Evolutionary conservation across 352 stramenopile genomes (phyloP).

Genomic region (Pythium rishiriense): DNA sequence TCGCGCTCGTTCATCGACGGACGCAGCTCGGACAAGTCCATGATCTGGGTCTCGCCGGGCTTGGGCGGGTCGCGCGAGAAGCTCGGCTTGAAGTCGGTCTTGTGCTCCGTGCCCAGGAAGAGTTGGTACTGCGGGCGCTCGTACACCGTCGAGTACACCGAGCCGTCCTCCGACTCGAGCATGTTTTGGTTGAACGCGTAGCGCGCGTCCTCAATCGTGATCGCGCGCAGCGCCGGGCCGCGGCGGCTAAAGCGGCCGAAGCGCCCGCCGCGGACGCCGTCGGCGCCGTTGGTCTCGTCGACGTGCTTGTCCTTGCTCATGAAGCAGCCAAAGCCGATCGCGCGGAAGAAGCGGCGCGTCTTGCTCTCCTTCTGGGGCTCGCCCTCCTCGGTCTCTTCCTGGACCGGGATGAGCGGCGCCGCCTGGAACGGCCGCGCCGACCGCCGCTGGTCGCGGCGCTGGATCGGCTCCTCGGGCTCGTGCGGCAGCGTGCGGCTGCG

Average conservation of each 20-base stretch:
- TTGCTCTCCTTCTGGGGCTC: constrained; percentile 13
- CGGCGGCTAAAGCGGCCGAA: constrained; percentile 1
- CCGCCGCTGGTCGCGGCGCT: constrained; percentile 11
- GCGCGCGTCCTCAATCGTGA: constrained; percentile 31
- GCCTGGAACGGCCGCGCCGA: constrained; percentile 18
- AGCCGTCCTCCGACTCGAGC: constrained; percentile 30
- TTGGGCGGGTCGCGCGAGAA: constrained; percentile 34
- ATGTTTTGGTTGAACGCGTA: constrained; percentile 22
- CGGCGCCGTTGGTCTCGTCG: background rate
- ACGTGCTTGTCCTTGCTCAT: constrained; percentile 6
- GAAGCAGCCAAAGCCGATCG: constrained; percentile 24
- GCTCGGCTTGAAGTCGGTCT: constrained; percentile 51
- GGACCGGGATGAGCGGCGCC: constrained; percentile 17
- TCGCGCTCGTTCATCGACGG: constrained; percentile 49
- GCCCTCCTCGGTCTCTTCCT: constrained; percentile 17
- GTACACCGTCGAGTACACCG: constrained; percentile 53
- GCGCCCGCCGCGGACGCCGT: background rate
- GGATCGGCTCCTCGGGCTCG: background rate
- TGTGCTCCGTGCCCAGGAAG: constrained; percentile 57
- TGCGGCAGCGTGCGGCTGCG: constrained; percentile 13
- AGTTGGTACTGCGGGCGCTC: constrained; percentile 57
- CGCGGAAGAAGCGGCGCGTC: constrained; percentile 20
- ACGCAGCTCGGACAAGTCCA: constrained; percentile 56
- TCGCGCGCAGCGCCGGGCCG: constrained; percentile 33
- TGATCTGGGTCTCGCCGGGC: constrained; percentile 18